Percentiles rank a stretch among this genome's conserved stretches.
Evolutionary conservation across 495 filamentous ascomycete species (phyloP).

Genomic region (Trichocladium antarcticum): DNA sequence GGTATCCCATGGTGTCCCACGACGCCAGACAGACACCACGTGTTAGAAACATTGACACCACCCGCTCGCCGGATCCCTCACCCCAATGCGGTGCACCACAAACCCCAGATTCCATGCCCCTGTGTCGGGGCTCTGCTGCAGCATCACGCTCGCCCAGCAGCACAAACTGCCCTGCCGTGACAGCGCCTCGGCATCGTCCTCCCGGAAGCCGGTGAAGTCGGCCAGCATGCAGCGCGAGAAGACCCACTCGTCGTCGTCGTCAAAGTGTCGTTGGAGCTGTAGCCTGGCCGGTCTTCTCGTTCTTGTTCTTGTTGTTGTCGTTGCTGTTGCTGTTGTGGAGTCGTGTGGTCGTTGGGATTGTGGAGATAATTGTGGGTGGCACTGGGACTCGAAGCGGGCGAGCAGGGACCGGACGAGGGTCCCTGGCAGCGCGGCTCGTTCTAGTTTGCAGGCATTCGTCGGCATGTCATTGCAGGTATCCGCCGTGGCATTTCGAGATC

Average conservation of each 20-base stretch:
- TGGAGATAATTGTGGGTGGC: not conserved
- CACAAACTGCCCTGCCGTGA: slow-evolving; percentile 18
- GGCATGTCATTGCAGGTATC: not conserved
- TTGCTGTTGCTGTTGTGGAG: not conserved
- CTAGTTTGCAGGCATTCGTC: slow-evolving; percentile 3
- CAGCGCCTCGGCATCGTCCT: slow-evolving; percentile 13
- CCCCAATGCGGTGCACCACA: slow-evolving; percentile 6
- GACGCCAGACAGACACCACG: no score
- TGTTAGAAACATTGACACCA: slow-evolving; percentile 11
- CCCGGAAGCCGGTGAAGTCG: slow-evolving; percentile 21
- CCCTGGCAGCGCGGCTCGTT: slow-evolving; percentile 16
- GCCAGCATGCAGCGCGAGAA: slow-evolving; percentile 21
- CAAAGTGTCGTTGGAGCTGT: slow-evolving; percentile 12
- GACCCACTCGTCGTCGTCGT: slow-evolving; percentile 24
- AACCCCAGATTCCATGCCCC: slow-evolving; percentile 8
- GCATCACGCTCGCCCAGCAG: slow-evolving; percentile 22
- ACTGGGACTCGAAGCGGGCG: slow-evolving; percentile 2
- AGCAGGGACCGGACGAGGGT: slow-evolving; percentile 13
- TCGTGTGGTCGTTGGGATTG: not conserved
- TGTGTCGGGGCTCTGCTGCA: not conserved
- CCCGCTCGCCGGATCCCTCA: slow-evolving; percentile 5
- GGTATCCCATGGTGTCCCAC: no score
- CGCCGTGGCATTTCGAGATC: not conserved
- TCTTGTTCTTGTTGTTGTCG: not conserved
- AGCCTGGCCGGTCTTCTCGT: not conserved